Evolutionary conservation across 1,284 basidiomycete genomes (phyloP), one percentile per base, ranked within the genome.

Genomic region (Psilocybe mexicana): DNA sequence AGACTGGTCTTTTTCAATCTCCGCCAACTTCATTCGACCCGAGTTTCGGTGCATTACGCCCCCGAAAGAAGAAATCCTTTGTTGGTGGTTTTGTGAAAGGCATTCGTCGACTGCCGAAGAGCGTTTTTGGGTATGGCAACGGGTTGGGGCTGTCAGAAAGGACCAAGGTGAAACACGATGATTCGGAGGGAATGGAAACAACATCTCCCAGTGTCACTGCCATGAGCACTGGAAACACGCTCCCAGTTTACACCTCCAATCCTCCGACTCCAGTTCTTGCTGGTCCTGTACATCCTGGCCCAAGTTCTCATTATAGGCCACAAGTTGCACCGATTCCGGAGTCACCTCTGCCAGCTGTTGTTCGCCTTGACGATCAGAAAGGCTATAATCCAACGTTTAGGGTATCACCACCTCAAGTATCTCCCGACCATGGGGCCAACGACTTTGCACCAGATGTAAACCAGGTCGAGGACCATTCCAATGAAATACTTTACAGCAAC

Each of bases 51-150:
- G 36, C 36, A 5, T 12, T 50, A 40, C 61, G 58, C 2, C 61
- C 61, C 12, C 54, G 42, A 57, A 42, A 64, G 48, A 66, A 65
- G 43, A 69, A 48, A 35, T 60, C 63, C 1, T 72, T 77, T 38
- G 72, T 76, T 1, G 72, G 74, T 14, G 74, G 74, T 0, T 73
- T 77, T 38, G 70, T 76, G 14, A 70, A 66, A 50, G 70, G 74
- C 8, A 67, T 76, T 42, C 69, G 69, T 43, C 61, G 65, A 44
- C 58, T 75, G 25, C 75, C 74, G 14, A 69, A 65, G 46, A 63
- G 65, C 28, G 60, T 76, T 12, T 64, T 74, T 43, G 65, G 73
- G 43, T 68, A 71, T 53, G 64, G 67, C 0, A 61, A 51, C 4
- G 58, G 55, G 25, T 40, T 47, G 36, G 47, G 60, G 54, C 7